phyloP scores from a whole-genome alignment of 176 grass and related monocot genomes.

The Triticum urartu region DNA sequence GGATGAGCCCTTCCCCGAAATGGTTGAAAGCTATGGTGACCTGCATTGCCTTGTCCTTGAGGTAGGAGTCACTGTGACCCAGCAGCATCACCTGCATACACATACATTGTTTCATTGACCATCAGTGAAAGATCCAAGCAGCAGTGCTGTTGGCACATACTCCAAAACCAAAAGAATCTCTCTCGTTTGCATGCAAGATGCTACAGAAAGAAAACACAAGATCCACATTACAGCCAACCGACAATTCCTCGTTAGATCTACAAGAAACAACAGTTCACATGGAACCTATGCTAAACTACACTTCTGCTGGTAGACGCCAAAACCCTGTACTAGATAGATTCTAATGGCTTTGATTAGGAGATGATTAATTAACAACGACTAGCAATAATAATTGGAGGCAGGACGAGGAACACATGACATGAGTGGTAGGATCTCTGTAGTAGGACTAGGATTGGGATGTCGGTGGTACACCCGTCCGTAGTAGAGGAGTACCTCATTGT shows the following conservation, averaged over 20 bases:
- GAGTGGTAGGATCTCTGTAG: neutral
- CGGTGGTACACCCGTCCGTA: neutral
- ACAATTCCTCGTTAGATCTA: conserved; percentile 34
- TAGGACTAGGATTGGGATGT: conserved; percentile 9
- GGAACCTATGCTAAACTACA: conserved; percentile 25
- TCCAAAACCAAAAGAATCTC: neutral
- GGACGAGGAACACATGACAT: neutral
- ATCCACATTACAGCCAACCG: conserved; percentile 29
- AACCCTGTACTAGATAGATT: conserved; percentile 28
- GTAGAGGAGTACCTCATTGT: conserved; percentile 70
- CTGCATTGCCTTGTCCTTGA: conserved; percentile 82
- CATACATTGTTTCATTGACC: conserved; percentile 8
- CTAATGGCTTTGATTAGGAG: conserved; percentile 5
- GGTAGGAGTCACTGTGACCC: conserved; percentile 85
- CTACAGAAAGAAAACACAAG: neutral
- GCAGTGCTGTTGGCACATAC: neutral
- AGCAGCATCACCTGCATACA: conserved; percentile 69
- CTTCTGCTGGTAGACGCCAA: neutral
- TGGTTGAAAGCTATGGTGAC: conserved; percentile 94
- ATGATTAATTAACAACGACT: conserved; percentile 11
- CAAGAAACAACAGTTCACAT: conserved; percentile 4
- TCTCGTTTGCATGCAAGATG: neutral
- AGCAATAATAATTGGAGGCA: conserved; percentile 23
- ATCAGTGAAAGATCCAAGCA: conserved; percentile 22
- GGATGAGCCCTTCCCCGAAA: conserved; percentile 80